Percentiles rank a stretch among this genome's conserved stretches.
Conservation (phyloP, 805 yeast genomes). For the Saturnispora besseyi region DNA sequence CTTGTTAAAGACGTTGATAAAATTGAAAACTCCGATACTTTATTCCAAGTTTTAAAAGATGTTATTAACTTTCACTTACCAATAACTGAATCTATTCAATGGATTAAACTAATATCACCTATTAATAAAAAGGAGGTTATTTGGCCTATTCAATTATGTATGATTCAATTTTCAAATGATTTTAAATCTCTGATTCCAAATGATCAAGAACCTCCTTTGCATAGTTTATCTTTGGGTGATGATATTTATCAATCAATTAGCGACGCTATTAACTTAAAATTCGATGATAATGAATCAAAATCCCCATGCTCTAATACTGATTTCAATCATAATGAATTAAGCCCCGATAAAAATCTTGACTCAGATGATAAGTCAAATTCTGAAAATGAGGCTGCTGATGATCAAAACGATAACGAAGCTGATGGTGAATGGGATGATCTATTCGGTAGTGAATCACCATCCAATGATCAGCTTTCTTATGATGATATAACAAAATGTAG, state of each 20-base stretch:
- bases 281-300: constrained; percentile 3
- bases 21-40: constrained; percentile 39
- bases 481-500: not conserved
- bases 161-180: constrained; percentile 40
- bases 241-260: constrained; percentile 13
- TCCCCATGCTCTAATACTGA: not conserved
- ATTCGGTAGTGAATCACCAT: constrained; percentile 13
- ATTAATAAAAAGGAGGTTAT: constrained; percentile 42
- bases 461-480: constrained; percentile 1
- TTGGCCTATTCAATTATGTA: constrained; percentile 68
- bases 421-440: constrained; percentile 9
- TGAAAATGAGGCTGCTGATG: not conserved
- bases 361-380: not conserved
- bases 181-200: not conserved
- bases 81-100: constrained; percentile 22
- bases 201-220: constrained; percentile 9
- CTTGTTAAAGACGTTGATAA: constrained; percentile 11
- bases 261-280: constrained; percentile 18
- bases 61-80: constrained; percentile 27
- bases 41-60: constrained; percentile 61
- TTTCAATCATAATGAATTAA: not conserved
- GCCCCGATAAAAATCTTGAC: not conserved
- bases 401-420: not conserved
- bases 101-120: constrained; percentile 39
- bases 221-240: constrained; percentile 21